Base-by-base conservation (phyloP, 441 rosid species). In the Gossypium trilobum region DNA sequence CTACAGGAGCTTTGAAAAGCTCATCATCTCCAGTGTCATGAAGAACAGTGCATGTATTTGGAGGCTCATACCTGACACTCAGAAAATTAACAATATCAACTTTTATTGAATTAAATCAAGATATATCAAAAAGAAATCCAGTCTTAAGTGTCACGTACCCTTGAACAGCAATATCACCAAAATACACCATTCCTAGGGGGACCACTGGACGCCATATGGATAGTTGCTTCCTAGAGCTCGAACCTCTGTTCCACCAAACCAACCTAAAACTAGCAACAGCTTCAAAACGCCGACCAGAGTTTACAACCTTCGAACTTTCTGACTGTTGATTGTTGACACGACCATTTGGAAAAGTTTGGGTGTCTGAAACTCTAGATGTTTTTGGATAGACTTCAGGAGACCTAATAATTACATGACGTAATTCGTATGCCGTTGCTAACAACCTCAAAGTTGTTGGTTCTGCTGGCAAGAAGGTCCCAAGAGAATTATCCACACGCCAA, bases 401-500 rank as follows among this genome's bases (percentile, higher is more conserved):
- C 70, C 86, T 84, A 83, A 84, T 89, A 80, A 91, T 85, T 68
- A 86, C 75, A 77, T 82, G 86, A 69, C 91, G 92, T 75, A 95
- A 79, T 72, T 91, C 99, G 81, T 85, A 95, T 54, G 98, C 88
- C 80, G 83, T 79, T 48, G 86, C 88, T 36, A 86, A 75, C 81
- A 85, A 71, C 75, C 78, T 55, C 60, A 87, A 81, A 78, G 83
- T 81, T 65, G 77, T 60, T 19, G 90, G 84, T 78, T 92, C 89
- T 33, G 90, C 87, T 46, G 98, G 98, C 78, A 95, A 85, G 85
- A 95, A 95, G 55, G 96, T 88, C 36, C 99, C 89, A 70, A 85
- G 81, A 72, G 93, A 87, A 86, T 89, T 95, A 79, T 82, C 82
- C 82, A 89, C 96, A 2, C 99, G 98, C 99, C 98, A 95, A 78